phyloP scores from a whole-genome alignment of 306 rosid genomes.

The Echinosophora koreensis region DNA sequence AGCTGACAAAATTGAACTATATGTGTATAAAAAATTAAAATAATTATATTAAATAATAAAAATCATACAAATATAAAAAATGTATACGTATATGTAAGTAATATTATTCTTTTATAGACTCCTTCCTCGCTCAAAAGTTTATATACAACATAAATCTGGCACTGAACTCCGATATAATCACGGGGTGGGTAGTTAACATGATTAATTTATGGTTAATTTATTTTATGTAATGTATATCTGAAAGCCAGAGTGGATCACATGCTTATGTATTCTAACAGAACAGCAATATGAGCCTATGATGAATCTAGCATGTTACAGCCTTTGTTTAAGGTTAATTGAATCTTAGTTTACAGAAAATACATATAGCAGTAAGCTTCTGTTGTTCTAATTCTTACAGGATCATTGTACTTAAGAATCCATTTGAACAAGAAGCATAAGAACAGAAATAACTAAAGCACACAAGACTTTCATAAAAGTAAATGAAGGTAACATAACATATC shows the following conservation, averaged over 20 bases:
- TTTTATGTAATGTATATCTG: background rate
- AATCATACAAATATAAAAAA: too few relatives aligned
- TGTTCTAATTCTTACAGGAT: background rate
- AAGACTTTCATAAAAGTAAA: background rate
- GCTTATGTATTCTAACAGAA: background rate
- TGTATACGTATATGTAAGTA: background rate
- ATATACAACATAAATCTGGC: too few relatives aligned
- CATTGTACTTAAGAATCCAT: background rate
- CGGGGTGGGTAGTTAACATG: background rate
- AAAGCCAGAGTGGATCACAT: slow-evolving; percentile 27
- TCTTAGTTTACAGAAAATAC: too few relatives aligned
- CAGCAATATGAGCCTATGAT: background rate
- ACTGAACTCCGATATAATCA: too few relatives aligned
- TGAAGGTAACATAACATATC: too few relatives aligned
- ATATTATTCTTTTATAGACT: too few relatives aligned
- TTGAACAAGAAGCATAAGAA: slow-evolving; percentile 20
- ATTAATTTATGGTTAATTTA: background rate
- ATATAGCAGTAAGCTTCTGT: background rate
- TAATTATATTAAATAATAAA: too few relatives aligned
- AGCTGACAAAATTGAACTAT: too few relatives aligned
- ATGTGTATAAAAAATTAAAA: too few relatives aligned
- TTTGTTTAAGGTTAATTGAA: background rate
- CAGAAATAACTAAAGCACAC: background rate
- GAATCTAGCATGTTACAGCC: background rate
- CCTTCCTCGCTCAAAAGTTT: too few relatives aligned